phyloP scores from a whole-genome alignment of 23 red algal genomes.

The Cyanidium caldarium region DNA sequence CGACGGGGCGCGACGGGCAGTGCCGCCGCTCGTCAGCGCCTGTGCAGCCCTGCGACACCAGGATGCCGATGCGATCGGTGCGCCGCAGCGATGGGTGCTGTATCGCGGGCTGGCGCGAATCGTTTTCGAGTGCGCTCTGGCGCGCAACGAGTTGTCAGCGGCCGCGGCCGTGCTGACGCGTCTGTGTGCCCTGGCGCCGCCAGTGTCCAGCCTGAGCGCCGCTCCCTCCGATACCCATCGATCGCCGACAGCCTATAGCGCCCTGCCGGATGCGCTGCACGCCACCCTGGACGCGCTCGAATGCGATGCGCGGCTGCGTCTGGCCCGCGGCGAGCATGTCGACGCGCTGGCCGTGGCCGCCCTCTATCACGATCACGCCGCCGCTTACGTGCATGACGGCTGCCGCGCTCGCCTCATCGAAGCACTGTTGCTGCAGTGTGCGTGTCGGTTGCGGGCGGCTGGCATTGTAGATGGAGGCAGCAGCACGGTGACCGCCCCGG shows the following conservation, averaged over 20 bases:
- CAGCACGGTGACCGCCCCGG: slow-evolving; percentile 20
- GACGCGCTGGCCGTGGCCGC: neutral
- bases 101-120: neutral
- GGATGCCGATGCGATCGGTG: too few relatives aligned
- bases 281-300: neutral
- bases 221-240: neutral
- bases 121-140: neutral
- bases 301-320: neutral
- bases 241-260: neutral
- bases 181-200: neutral
- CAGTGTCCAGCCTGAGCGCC: neutral
- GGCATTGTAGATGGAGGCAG: too few relatives aligned
- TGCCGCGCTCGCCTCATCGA: neutral
- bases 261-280: neutral
- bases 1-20: too few relatives aligned
- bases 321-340: neutral
- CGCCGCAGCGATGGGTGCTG: too few relatives aligned
- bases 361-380: neutral
- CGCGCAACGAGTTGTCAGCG: neutral
- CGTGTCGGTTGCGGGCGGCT: neutral
- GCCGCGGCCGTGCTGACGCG: neutral
- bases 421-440: neutral
- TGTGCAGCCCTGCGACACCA: too few relatives aligned
- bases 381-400: neutral
- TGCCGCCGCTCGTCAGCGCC: too few relatives aligned